Evolutionary conservation across 2,329 filamentous ascomycete species (phyloP), one percentile per base, ranked within the genome.

Genomic region (Neonectria magnoliae): DNA sequence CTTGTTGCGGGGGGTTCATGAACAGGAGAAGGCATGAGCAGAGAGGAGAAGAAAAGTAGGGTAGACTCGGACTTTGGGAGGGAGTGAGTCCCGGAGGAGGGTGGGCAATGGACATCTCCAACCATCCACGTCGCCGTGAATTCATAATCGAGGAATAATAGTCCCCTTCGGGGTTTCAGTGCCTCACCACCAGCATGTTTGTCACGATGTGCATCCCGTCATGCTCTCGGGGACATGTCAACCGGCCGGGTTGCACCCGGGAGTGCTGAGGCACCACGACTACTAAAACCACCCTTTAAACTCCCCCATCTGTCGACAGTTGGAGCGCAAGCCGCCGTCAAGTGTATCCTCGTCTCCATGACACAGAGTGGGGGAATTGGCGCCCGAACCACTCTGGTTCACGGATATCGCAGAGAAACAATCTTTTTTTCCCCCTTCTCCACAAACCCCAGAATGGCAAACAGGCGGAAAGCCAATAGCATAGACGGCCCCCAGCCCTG

Each of bases 181-280:
- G 16, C 25, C 4, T 16, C 29, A 29, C 29, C 29, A 29, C 29
- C 29, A 29, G 8, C 31, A 10, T 33, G 29, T 29, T 29, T 8
- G 6, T 25, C 25, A 6, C 25, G 6, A 25, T 8, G 9, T 33
- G 9, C 31, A 33, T 9, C 25, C 27, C 25, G 47, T 53, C 50
- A 53, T 53, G 33, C 31, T 53, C 52, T 36, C 52, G 36, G 33
- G 20, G 52, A 9, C 27, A n/a, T 16, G 2, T 20, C 16, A 8
- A 58, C 59, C 57, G 61, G 51, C 67, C 64, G 64, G 68, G 54
- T 42, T 50, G 22, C 33, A 69, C 22, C 65, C 57, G 57, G 62
- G 48, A 38, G 27, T 53, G 33, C 27, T 27, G 25, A 25, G 27
- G 25, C 22, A 20, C 18, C 45, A 27, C 18, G 33, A 36, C 42